These are phyloP conservation scores for Pelagophyceae sp. DNA, from an alignment of 352 stramenopile species.

Conservation along the genomic window DNA sequence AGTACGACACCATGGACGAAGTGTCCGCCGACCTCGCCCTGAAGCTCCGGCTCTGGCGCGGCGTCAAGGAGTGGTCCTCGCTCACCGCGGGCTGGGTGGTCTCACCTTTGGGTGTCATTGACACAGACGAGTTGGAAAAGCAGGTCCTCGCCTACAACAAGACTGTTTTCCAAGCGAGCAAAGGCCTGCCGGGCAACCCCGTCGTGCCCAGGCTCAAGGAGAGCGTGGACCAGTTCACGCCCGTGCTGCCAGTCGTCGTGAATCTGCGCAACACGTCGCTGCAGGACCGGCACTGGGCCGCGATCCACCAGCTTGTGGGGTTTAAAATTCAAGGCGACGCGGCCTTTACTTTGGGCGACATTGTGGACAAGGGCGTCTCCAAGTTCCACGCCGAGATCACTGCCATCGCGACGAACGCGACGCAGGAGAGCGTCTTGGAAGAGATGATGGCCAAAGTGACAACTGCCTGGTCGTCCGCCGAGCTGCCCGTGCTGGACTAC, in stretches of 20 bases:
- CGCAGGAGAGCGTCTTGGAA: conserved; percentile 78
- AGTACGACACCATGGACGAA: conserved; percentile 75
- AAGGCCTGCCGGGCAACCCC: conserved; percentile 68
- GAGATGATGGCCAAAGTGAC: conserved; percentile 82
- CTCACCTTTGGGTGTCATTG: conserved; percentile 73
- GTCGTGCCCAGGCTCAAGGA: conserved; percentile 57
- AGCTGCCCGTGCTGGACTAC: conserved; percentile 82
- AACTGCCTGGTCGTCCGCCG: conserved; percentile 65
- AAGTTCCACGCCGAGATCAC: conserved; percentile 67
- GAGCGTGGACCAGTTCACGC: conserved; percentile 76
- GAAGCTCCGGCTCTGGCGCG: conserved; percentile 77
- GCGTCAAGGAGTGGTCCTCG: conserved; percentile 65
- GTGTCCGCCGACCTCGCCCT: conserved; percentile 68
- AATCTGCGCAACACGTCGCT: conserved; percentile 78
- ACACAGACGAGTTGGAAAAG: conserved; percentile 69
- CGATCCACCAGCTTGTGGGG: conserved; percentile 80
- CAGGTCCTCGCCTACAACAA: conserved; percentile 75
- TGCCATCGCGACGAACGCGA: conserved; percentile 63
- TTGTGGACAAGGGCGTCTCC: conserved; percentile 74
- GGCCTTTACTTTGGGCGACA: conserved; percentile 62
- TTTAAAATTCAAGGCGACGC: conserved; percentile 68
- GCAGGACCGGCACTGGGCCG: conserved; percentile 86
- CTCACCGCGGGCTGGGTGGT: conserved; percentile 61
- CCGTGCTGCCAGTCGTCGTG: conserved; percentile 73
- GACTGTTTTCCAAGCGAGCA: conserved; percentile 67